Evolutionary conservation across 805 yeast genomes (phyloP).

Genomic region (Ogataea thermomethanolica): DNA sequence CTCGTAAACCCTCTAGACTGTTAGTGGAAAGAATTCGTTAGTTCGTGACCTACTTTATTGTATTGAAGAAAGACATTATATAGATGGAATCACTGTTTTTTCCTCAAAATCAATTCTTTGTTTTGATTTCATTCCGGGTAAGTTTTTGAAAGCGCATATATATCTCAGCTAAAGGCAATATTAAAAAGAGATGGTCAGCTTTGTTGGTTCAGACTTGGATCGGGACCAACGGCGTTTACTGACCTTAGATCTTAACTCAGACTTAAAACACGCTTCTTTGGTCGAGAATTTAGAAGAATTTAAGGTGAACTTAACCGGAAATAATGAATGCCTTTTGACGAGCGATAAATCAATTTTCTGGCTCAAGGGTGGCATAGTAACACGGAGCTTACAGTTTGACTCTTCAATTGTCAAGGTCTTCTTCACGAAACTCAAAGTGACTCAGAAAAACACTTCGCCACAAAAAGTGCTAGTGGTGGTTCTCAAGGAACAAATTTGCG

Average conservation of each 20-base stretch:
- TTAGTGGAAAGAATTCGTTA: not conserved
- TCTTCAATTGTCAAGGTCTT: slow-evolving; percentile 56
- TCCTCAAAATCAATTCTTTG: not conserved
- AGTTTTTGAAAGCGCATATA: slow-evolving; percentile 7
- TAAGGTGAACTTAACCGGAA: slow-evolving; percentile 19
- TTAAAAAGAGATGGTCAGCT: slow-evolving; percentile 6
- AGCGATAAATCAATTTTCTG: slow-evolving; percentile 41
- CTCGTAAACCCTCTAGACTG: slow-evolving; percentile 55
- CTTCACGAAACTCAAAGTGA: slow-evolving; percentile 48
- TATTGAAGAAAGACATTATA: slow-evolving; percentile 38
- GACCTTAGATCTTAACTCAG: slow-evolving; percentile 21
- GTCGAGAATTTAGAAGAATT: slow-evolving; percentile 9
- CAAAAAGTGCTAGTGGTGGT: slow-evolving; percentile 54
- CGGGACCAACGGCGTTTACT: slow-evolving; percentile 17
- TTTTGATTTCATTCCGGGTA: slow-evolving; percentile 8
- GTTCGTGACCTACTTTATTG: slow-evolving; percentile 32
- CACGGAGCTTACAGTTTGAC: slow-evolving; percentile 48
- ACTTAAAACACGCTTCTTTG: slow-evolving; percentile 16
- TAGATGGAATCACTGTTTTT: not conserved
- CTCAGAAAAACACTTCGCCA: slow-evolving; percentile 6
- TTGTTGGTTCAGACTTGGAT: slow-evolving; percentile 14
- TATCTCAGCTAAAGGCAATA: not conserved
- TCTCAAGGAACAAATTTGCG: slow-evolving; percentile 54
- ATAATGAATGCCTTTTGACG: slow-evolving; percentile 24
- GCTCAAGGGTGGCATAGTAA: slow-evolving; percentile 46